A percentile compares a stretch with the other conserved stretches of the same genome.
phyloP scores from a whole-genome alignment of 495 filamentous ascomycete genomes.

The Neurospora hispaniola region DNA sequence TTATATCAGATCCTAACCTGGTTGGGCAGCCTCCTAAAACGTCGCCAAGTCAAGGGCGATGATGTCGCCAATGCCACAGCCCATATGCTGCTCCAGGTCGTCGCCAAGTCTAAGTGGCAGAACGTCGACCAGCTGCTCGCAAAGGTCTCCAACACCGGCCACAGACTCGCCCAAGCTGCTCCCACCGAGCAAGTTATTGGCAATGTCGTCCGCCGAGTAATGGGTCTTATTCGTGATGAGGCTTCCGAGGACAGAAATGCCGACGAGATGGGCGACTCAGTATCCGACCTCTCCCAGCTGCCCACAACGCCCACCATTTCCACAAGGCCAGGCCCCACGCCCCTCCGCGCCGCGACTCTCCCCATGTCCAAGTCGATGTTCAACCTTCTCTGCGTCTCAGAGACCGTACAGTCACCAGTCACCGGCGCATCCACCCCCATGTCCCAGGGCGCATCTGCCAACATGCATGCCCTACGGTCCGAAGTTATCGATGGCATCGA shows the following conservation, averaged over 20 bases:
- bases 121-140: slow-evolving; percentile 69
- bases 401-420: slow-evolving; percentile 14
- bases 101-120: slow-evolving; percentile 57
- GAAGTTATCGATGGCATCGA: slow-evolving; percentile 81
- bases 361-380: slow-evolving; percentile 64
- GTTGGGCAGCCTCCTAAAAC: slow-evolving; percentile 62
- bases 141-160: slow-evolving; percentile 64
- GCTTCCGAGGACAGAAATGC: slow-evolving; percentile 68
- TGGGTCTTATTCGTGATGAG: slow-evolving; percentile 87
- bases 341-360: slow-evolving; percentile 42
- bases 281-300: slow-evolving; percentile 18
- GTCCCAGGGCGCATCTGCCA: slow-evolving; percentile 24
- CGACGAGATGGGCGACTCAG: slow-evolving; percentile 40
- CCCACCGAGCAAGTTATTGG: slow-evolving; percentile 85
- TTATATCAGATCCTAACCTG: not conserved
- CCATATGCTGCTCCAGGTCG: slow-evolving; percentile 72
- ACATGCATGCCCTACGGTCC: slow-evolving; percentile 56
- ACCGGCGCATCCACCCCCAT: slow-evolving; percentile 38
- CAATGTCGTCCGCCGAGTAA: slow-evolving; percentile 81
- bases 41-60: slow-evolving; percentile 77
- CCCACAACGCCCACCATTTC: slow-evolving; percentile 17
- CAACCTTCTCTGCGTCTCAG: slow-evolving; percentile 50
- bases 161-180: slow-evolving; percentile 64
- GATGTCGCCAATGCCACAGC: slow-evolving; percentile 86
- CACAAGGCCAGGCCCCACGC: slow-evolving; percentile 27